phyloP scores from a whole-genome alignment of 208 protist genomes.

The Acanthamoeba castellanii region DNA sequence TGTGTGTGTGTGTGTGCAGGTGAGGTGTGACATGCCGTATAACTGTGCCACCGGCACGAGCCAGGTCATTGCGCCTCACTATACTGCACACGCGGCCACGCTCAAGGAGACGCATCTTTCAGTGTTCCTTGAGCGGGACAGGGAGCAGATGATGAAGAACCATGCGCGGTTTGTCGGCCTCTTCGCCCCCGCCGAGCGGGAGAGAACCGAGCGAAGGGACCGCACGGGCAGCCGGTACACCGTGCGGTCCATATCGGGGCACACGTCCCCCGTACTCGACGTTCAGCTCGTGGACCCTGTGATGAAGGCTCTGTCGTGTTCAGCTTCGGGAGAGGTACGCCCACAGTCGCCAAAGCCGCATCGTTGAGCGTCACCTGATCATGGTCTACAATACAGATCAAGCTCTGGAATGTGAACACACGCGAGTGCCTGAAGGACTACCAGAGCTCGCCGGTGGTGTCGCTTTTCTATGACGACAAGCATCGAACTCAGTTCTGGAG shows the following conservation, averaged over 20 bases:
- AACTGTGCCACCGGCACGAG: neutral
- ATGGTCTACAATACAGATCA: neutral
- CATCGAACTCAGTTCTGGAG: constrained; percentile 37
- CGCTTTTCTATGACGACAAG: neutral
- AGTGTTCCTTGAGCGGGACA: constrained; percentile 34
- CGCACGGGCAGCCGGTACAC: constrained; percentile 1
- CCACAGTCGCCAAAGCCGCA: neutral
- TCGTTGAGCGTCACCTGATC: neutral
- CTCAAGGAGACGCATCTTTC: constrained; percentile 41
- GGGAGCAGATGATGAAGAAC: neutral
- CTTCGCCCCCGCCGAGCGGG: constrained; percentile 24
- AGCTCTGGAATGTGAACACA: constrained; percentile 45
- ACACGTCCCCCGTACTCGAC: neutral
- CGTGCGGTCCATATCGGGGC: neutral
- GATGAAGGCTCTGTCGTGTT: constrained; percentile 56
- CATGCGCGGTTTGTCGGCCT: neutral
- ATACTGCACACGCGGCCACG: neutral
- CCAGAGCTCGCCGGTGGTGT: neutral
- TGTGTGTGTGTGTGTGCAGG: neutral
- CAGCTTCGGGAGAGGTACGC: neutral
- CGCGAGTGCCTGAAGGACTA: constrained; percentile 17
- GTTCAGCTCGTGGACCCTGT: constrained; percentile 13
- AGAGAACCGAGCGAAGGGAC: constrained; percentile 49
- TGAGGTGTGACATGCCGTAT: constrained; percentile 39
- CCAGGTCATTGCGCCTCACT: constrained; percentile 22